phyloP scores from a whole-genome alignment of 208 protist species.

The Angomonas ambiguus region DNA sequence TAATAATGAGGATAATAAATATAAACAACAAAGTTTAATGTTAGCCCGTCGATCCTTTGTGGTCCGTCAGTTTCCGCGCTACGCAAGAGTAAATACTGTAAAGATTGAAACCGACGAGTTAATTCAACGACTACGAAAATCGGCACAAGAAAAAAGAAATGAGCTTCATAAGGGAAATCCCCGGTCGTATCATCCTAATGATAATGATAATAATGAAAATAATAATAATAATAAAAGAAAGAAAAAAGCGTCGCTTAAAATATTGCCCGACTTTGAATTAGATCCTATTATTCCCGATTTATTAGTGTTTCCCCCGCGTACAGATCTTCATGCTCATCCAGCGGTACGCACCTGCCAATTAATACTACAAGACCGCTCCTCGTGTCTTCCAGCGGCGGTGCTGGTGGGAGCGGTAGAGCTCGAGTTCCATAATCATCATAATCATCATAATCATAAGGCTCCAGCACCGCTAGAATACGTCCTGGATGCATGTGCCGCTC shows the following conservation, averaged over 20 bases:
- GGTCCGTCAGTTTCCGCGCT: no score
- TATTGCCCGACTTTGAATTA: conserved; percentile 55
- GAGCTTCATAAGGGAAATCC: no score
- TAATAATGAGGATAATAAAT: conserved; percentile 1
- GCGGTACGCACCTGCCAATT: conserved; percentile 81
- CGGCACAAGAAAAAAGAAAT: no score
- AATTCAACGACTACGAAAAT: no score
- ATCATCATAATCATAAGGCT: neutral
- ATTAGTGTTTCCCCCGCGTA: conserved; percentile 81
- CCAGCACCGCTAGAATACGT: conserved; percentile 65
- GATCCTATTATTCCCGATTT: conserved; percentile 73
- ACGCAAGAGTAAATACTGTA: no score
- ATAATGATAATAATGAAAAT: no score
- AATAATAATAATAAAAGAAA: conserved; percentile 6
- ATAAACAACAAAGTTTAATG: no score
- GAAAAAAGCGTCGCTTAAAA: conserved; percentile 11
- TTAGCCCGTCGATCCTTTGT: no score
- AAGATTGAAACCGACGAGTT: no score
- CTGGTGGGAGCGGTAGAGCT: conserved; percentile 69
- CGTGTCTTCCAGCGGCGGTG: conserved; percentile 87
- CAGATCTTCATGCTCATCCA: conserved; percentile 82
- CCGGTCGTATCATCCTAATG: no score
- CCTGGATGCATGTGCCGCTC: conserved; percentile 88
- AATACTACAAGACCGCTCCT: conserved; percentile 87
- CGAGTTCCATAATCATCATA: no score